Conservation (phyloP, 192 early-diverging fungal genomes). For the Martensiomyces pterosporus region DNA sequence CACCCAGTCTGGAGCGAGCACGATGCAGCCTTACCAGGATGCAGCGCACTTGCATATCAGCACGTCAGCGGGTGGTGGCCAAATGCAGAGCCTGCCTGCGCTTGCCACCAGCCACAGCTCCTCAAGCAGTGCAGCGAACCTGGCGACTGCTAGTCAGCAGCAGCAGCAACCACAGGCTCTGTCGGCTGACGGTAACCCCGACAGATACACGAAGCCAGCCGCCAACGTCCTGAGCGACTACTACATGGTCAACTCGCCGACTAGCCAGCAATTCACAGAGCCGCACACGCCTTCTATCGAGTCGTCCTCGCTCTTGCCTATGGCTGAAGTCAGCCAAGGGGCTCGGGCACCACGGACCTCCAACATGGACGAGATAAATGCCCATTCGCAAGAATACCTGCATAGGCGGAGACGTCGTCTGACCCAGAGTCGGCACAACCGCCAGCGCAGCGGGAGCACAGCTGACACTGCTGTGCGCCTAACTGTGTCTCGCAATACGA, state of each 20-base stretch:
- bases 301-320: conserved; percentile 34
- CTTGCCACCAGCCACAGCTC: too few relatives aligned
- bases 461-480: conserved; percentile 29
- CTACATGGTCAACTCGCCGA: conserved; percentile 32
- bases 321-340: conserved; percentile 37
- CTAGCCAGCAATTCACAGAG: conserved; percentile 12
- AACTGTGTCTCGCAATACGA: conserved; percentile 27
- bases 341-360: conserved; percentile 3
- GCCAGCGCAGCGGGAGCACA: conserved; percentile 43
- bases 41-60: too few relatives aligned
- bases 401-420: conserved; percentile 42
- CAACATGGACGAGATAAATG: conserved; percentile 47
- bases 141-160: too few relatives aligned
- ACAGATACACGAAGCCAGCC: conserved; percentile 1
- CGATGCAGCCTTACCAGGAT: too few relatives aligned
- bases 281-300: conserved; percentile 12
- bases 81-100: too few relatives aligned
- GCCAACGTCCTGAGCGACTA: conserved; percentile 25
- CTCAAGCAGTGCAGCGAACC: too few relatives aligned
- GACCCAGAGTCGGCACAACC: conserved; percentile 48
- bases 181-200: neutral
- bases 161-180: neutral
- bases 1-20: too few relatives aligned
- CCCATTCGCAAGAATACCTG: conserved; percentile 47
- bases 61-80: too few relatives aligned